A percentile compares a stretch with the other conserved stretches of the same genome.
Conservation (phyloP, 495 filamentous ascomycete species). For the Cercophora scortea region DNA sequence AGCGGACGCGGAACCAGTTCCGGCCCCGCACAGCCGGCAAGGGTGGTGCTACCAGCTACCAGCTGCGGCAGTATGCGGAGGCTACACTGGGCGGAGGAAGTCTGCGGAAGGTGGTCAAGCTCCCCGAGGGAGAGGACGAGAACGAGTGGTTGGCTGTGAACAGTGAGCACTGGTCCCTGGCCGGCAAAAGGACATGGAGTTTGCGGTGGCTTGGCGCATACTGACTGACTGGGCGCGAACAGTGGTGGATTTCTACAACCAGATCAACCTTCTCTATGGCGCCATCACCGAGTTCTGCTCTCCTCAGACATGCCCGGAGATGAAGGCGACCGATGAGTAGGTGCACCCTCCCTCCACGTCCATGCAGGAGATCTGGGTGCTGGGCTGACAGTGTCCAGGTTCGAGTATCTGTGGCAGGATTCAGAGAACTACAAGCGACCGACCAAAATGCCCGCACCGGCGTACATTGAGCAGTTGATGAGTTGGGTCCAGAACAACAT, state of each 20-base stretch:
- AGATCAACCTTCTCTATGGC: constrained; percentile 97
- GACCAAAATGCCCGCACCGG: constrained; percentile 95
- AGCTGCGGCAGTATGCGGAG: constrained; percentile 94
- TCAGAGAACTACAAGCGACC: constrained; percentile 85
- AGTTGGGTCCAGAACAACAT: constrained; percentile 91
- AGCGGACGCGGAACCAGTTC: constrained; percentile 82
- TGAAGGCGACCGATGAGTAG: constrained; percentile 99
- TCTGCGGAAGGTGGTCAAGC: constrained; percentile 88
- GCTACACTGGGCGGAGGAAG: constrained; percentile 93
- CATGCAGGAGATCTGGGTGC: neutral
- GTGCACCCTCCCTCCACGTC: constrained; percentile 9
- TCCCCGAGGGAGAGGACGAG: constrained; percentile 93
- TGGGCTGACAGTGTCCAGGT: constrained; percentile 44
- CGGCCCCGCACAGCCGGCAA: constrained; percentile 81
- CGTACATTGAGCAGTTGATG: constrained; percentile 97
- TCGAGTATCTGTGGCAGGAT: constrained; percentile 99
- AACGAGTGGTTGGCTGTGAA: constrained; percentile 98
- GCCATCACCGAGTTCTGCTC: constrained; percentile 99
- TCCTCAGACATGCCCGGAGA: constrained; percentile 91
- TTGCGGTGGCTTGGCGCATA: neutral
- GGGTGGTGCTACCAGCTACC: constrained; percentile 84
- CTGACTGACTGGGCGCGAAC: constrained; percentile 5
- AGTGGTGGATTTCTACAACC: constrained; percentile 99
- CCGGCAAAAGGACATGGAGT: neutral
- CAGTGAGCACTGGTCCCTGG: constrained; percentile 41